Conservation (phyloP, 164 flowering plant species). For the Litsea cubeba region DNA sequence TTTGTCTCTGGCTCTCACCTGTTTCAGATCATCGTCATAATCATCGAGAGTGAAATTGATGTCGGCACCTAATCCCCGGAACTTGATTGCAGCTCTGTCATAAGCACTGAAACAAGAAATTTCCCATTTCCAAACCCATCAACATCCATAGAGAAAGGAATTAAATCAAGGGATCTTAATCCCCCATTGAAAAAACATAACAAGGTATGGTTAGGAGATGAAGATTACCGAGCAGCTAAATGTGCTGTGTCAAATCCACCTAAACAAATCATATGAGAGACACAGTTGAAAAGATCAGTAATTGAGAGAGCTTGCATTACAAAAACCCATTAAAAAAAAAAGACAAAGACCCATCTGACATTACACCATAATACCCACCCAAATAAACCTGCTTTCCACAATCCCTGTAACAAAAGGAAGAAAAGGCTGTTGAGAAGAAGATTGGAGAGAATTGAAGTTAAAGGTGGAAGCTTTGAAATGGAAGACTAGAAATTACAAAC, state of each 20-base stretch:
- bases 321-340: conserved; percentile 3
- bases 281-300: conserved; percentile 11
- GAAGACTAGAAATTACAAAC: conserved; percentile 40
- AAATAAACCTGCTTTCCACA: conserved; percentile 95
- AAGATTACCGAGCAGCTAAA: conserved; percentile 90
- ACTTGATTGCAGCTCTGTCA: conserved; percentile 93
- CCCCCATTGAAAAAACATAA: not conserved
- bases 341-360: not conserved
- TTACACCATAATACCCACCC: conserved; percentile 32
- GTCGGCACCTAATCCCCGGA: conserved; percentile 87
- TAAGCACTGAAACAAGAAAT: conserved; percentile 72
- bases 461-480: too few species aligned
- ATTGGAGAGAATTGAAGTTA: not conserved
- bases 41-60: conserved; percentile 80
- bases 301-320: conserved; percentile 3
- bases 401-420: conserved; percentile 54
- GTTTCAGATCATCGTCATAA: conserved; percentile 78
- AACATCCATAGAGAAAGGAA: not conserved
- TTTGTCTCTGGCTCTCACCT: conserved; percentile 38
- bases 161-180: not conserved
- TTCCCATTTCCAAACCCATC: not conserved
- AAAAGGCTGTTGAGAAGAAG: too few species aligned
- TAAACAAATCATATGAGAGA: not conserved
- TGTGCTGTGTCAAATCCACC: conserved; percentile 92
- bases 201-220: not conserved